Conservation (phyloP, 169 alveolate genomes). For the Babesia microti region DNA sequence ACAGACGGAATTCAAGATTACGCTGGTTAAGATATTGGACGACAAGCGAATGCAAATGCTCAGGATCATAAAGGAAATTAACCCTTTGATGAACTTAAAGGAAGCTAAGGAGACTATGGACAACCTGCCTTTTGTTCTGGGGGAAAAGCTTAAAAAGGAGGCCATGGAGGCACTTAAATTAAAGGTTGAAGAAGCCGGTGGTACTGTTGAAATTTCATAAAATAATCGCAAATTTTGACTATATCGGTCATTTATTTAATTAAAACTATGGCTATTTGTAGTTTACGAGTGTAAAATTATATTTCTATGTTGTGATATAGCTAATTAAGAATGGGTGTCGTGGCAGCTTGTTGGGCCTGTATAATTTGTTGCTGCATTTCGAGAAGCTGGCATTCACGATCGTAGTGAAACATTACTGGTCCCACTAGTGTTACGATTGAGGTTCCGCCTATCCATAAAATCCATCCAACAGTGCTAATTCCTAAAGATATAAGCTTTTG, state of each 20-base stretch:
- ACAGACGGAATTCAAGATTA: constrained; percentile 48
- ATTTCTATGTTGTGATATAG: too few species aligned
- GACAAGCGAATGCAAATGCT: constrained; percentile 40
- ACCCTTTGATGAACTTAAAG: constrained; percentile 38
- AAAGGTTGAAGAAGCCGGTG: constrained; percentile 38
- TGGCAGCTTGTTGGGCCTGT: constrained; percentile 66
- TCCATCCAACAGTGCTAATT: constrained; percentile 54
- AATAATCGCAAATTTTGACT: too few species aligned
- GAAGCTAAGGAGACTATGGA: constrained; percentile 58
- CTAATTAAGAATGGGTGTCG: constrained; percentile 54
- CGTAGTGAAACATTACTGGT: constrained; percentile 65
- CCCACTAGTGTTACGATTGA: constrained; percentile 58
- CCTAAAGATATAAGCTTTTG: constrained; percentile 18
- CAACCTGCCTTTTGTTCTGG: constrained; percentile 51
- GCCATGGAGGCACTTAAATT: constrained; percentile 39
- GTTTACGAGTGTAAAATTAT: too few species aligned
- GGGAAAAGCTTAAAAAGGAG: constrained; percentile 36
- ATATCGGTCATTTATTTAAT: too few species aligned
- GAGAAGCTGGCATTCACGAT: constrained; percentile 59
- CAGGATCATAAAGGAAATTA: constrained; percentile 39
- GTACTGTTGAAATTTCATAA: constrained; percentile 31
- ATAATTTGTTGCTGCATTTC: constrained; percentile 62
- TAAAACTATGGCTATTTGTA: too few species aligned
- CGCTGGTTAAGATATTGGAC: constrained; percentile 35
- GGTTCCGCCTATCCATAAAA: constrained; percentile 60